phyloP scores from a whole-genome alignment of 1,284 basidiomycete species.

The Erythrobasidium hasegawianum region DNA sequence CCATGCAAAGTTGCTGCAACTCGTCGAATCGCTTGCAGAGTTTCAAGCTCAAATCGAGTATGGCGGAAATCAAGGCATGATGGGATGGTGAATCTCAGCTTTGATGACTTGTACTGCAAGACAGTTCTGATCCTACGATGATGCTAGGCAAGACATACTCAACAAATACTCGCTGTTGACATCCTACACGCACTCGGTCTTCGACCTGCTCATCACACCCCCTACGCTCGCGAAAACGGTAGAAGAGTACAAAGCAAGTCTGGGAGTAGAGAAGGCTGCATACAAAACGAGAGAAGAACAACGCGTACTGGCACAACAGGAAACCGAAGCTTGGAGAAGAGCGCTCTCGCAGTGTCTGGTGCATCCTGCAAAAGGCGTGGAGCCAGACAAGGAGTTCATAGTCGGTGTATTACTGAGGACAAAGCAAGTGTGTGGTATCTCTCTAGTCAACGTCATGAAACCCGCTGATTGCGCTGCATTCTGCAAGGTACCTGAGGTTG shows the following conservation, averaged over 20 bases:
- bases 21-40: slow-evolving; percentile 28
- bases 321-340: slow-evolving; percentile 31
- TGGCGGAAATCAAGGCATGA: slow-evolving; percentile 30
- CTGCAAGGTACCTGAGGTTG: slow-evolving; percentile 32
- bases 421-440: slow-evolving; percentile 23
- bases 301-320: slow-evolving; percentile 14
- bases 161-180: slow-evolving; percentile 31
- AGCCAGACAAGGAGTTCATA: slow-evolving; percentile 33
- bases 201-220: slow-evolving; percentile 33
- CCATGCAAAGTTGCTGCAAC: slow-evolving; percentile 34
- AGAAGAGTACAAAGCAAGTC: slow-evolving; percentile 26
- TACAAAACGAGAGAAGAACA: slow-evolving; percentile 36
- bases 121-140: not conserved
- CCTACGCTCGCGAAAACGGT: slow-evolving; percentile 26
- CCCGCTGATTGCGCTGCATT: too few species aligned
- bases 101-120: not conserved
- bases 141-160: slow-evolving; percentile 27
- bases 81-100: slow-evolving; percentile 11
- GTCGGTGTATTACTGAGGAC: slow-evolving; percentile 32
- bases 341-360: slow-evolving; percentile 29
- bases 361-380: slow-evolving; percentile 27
- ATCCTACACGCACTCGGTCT: slow-evolving; percentile 29
- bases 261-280: slow-evolving; percentile 29
- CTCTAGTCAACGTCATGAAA: not conserved
- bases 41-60: slow-evolving; percentile 26